Evolutionary conservation across 1,139 yeast species (phyloP).

Genomic region (Hanseniaspora gamundiae): DNA sequence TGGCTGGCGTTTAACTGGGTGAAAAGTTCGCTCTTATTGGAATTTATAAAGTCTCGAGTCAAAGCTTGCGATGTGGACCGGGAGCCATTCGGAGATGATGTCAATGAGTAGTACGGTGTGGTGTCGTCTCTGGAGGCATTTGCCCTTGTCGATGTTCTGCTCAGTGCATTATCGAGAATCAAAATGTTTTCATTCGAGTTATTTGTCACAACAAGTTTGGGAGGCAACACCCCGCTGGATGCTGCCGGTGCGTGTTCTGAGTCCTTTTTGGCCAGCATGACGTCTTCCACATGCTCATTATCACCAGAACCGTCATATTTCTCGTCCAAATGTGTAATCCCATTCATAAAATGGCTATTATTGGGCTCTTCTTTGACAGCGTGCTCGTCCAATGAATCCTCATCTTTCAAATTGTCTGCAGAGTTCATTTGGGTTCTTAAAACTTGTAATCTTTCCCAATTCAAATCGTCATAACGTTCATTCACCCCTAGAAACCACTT

Average conservation of each 20-base stretch:
- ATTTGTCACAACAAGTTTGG: not conserved
- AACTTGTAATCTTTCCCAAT: slow-evolving; percentile 38
- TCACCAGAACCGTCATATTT: not conserved
- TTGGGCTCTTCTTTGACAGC: not conserved
- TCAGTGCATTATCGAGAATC: no score
- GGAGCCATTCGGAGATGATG: no score
- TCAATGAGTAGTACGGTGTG: no score
- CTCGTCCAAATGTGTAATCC: not conserved
- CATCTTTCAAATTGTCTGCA: slow-evolving; percentile 8
- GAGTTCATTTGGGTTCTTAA: slow-evolving; percentile 6
- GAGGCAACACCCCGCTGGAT: not conserved
- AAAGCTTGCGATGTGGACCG: no score
- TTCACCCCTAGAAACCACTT: slow-evolving; percentile 60
- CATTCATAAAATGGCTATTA: not conserved
- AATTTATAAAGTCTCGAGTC: no score
- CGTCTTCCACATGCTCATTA: not conserved
- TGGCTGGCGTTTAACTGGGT: no score
- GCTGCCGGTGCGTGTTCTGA: not conserved
- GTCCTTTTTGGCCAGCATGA: not conserved
- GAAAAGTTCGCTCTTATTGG: no score
- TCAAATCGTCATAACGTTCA: slow-evolving; percentile 48
- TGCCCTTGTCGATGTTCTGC: no score
- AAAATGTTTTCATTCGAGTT: not conserved
- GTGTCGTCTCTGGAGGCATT: no score
- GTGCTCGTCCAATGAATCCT: not conserved